Percentiles rank a stretch among this genome's conserved stretches.
phyloP scores from a whole-genome alignment of 352 stramenopile genomes.

The Saprolegnia parasitica region DNA sequence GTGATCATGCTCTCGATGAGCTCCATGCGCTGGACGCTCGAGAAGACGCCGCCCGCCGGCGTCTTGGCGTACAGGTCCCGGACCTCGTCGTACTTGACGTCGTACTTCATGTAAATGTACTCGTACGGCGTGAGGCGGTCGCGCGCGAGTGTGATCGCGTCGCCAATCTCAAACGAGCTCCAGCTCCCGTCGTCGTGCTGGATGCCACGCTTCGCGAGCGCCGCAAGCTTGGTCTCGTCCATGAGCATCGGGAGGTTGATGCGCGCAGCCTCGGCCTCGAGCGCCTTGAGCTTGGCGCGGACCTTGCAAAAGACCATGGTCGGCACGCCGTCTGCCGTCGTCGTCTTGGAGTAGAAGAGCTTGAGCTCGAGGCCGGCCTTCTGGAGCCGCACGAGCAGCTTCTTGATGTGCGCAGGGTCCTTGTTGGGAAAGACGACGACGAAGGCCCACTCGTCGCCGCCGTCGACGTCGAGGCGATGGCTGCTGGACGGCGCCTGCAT shows the following conservation, averaged over 20 bases:
- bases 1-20: constrained; percentile 83
- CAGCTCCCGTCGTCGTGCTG: constrained; percentile 4
- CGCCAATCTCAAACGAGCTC: constrained; percentile 18
- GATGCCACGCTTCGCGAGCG: constrained; percentile 7
- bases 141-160: neutral
- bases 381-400: constrained; percentile 65
- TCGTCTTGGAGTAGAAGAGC: constrained; percentile 62
- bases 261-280: constrained; percentile 55
- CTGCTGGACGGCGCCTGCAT: neutral
- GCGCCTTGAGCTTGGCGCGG: constrained; percentile 59
- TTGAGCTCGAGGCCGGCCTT: constrained; percentile 57
- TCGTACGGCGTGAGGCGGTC: constrained; percentile 15
- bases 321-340: constrained; percentile 30
- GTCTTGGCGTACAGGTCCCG: constrained; percentile 3
- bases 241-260: constrained; percentile 74
- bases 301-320: constrained; percentile 77
- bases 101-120: constrained; percentile 25
- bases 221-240: constrained; percentile 47
- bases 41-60: constrained; percentile 49
- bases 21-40: constrained; percentile 62
- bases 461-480: constrained; percentile 9
- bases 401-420: constrained; percentile 33
- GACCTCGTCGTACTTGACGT: neutral
- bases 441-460: constrained; percentile 9
- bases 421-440: constrained; percentile 22